Evolutionary conservation across 306 rosid genomes (phyloP), one percentile per base, ranked within the genome.

Genomic region (Chamaecrista fasciculata): DNA sequence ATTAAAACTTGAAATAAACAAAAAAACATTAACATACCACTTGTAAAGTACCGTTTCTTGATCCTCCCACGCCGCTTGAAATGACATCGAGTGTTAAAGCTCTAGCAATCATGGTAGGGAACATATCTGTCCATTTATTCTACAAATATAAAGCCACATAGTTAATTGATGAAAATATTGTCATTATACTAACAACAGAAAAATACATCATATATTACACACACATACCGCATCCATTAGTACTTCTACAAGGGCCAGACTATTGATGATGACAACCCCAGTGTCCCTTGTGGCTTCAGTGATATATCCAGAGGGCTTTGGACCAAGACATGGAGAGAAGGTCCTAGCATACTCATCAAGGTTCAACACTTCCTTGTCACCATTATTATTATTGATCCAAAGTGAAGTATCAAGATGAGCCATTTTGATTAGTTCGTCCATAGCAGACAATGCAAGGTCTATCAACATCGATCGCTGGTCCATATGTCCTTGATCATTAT

Each of bases 151-250:
- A n/a, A n/a, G n/a, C n/a, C n/a, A n/a, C n/a, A n/a, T n/a, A n/a
- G n/a, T n/a, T n/a, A n/a, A n/a, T n/a, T n/a, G n/a, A n/a, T n/a
- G n/a, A n/a, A n/a, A n/a, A n/a, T n/a, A n/a, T n/a, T n/a, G n/a
- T n/a, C n/a, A n/a, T n/a, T n/a, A n/a, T n/a, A n/a, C n/a, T n/a
- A n/a, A n/a, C n/a, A n/a, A n/a, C n/a, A n/a, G n/a, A n/a, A n/a
- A n/a, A n/a, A n/a, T n/a, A n/a, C n/a, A n/a, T n/a, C n/a, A n/a
- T n/a, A n/a, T n/a, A n/a, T n/a, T n/a, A n/a, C n/a, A n/a, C n/a
- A n/a, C n/a, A n/a, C n/a, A n/a, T n/a, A 95, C 99, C 83, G 76
- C 72, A 7, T 95, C 97, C 96, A 91, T 87, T 80, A 95, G 58
- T 16, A 90, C 80, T 63, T 95, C 99, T n/a, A 87, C 83, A 6